Percentiles rank a stretch among this genome's conserved stretches.
Evolutionary conservation across 2,329 filamentous ascomycete genomes (phyloP).

Genomic region (Pseudopithomyces chartarum): DNA sequence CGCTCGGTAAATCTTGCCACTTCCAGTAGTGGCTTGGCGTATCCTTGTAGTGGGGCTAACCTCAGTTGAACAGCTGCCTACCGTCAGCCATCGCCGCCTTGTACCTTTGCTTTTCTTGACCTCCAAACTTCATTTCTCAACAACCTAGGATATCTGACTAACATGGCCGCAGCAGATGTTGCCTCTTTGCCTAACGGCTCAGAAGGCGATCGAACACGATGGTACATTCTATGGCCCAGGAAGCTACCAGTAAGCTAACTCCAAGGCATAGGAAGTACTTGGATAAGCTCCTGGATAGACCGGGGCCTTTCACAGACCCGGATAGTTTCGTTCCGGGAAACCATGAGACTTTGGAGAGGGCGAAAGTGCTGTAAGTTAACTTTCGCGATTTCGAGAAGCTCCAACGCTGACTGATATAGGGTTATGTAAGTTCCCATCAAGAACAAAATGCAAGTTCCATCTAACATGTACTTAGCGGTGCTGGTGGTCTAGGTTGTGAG

Average conservation of each 20-base stretch:
- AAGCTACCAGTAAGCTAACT: slow-evolving; percentile 21
- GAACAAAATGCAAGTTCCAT: background rate
- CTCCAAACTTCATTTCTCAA: slow-evolving; percentile 2
- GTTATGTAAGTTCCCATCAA: slow-evolving; percentile 44
- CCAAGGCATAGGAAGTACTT: slow-evolving; percentile 72
- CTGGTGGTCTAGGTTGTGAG: slow-evolving; percentile 92
- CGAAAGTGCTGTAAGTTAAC: slow-evolving; percentile 67
- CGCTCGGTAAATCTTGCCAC: slow-evolving; percentile 5
- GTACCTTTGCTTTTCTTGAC: background rate
- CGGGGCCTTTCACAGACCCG: slow-evolving; percentile 80
- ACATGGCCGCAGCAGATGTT: slow-evolving; percentile 31
- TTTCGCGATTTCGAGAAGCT: background rate
- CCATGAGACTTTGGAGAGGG: slow-evolving; percentile 37
- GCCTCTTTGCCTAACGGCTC: slow-evolving; percentile 15
- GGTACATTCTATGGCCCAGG: slow-evolving; percentile 32
- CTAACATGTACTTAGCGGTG: slow-evolving; percentile 71
- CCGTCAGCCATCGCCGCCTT: background rate
- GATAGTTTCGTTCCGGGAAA: slow-evolving; percentile 55
- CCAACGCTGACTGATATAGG: slow-evolving; percentile 31
- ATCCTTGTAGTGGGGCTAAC: background rate
- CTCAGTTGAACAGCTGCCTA: slow-evolving; percentile 11
- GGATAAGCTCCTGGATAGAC: slow-evolving; percentile 75
- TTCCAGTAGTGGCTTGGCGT: background rate
- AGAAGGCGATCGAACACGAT: slow-evolving; percentile 49
- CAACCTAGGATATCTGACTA: slow-evolving; percentile 7